phyloP scores from a whole-genome alignment of 2,329 filamentous ascomycete species.

The Cryphonectria parasitica region DNA sequence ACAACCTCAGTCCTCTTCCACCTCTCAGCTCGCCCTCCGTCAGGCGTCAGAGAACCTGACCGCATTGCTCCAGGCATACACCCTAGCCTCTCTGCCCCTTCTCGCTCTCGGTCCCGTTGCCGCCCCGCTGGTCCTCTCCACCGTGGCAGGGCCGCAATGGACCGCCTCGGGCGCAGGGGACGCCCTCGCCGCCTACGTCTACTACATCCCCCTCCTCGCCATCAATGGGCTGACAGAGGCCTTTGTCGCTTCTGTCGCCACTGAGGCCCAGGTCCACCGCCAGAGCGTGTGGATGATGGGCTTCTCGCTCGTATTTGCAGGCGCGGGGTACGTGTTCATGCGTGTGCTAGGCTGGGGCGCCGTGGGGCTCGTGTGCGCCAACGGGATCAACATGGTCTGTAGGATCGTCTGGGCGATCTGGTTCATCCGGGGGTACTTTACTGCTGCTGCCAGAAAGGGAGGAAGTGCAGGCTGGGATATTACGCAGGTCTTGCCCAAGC shows the following conservation, averaged over 20 bases:
- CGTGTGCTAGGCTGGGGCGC: constrained; percentile 72
- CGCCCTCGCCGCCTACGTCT: constrained; percentile 81
- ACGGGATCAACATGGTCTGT: constrained; percentile 86
- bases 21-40: constrained; percentile 33
- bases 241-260: constrained; percentile 88
- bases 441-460: constrained; percentile 14
- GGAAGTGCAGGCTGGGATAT: constrained; percentile 49
- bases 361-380: constrained; percentile 80
- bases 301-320: constrained; percentile 78
- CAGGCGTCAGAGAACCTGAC: constrained; percentile 58
- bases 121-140: constrained; percentile 71
- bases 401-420: constrained; percentile 78
- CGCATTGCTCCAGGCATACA: constrained; percentile 72
- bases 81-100: constrained; percentile 71
- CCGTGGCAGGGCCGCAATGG: constrained; percentile 82
- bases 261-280: constrained; percentile 69
- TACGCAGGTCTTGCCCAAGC: constrained; percentile 47
- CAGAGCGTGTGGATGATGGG: constrained; percentile 85
- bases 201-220: constrained; percentile 90
- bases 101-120: constrained; percentile 74
- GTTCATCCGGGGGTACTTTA: constrained; percentile 73
- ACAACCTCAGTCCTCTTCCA: constrained; percentile 23
- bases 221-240: constrained; percentile 91
- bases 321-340: constrained; percentile 75
- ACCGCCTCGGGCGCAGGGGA: constrained; percentile 70